These are phyloP conservation scores for Coniferiporia weirii DNA, from an alignment of 1,284 basidiomycete genomes.

Conservation along the genomic window DNA sequence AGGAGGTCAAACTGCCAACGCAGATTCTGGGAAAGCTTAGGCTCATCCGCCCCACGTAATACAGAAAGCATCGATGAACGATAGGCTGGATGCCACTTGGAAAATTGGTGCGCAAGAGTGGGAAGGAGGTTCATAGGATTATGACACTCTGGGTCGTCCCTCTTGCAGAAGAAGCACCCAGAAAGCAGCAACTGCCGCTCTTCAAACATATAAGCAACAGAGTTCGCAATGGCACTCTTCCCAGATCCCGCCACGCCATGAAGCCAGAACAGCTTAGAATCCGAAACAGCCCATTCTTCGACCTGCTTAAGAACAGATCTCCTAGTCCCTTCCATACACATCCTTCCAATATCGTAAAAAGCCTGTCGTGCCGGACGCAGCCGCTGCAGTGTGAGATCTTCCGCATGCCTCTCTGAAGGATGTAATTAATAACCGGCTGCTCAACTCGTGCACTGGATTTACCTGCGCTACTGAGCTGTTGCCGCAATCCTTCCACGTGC, in stretches of 20 bases:
- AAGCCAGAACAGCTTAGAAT: slow-evolving; percentile 29
- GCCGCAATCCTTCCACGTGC: too few species aligned
- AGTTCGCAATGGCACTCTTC: slow-evolving; percentile 30
- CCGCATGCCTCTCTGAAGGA: background rate
- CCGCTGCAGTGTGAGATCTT: background rate
- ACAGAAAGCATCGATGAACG: background rate
- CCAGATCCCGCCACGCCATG: slow-evolving; percentile 19
- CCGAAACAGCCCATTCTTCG: background rate
- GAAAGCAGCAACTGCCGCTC: slow-evolving; percentile 28
- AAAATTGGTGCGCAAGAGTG: background rate
- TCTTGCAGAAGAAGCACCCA: slow-evolving; percentile 16
- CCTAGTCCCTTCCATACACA: slow-evolving; percentile 3
- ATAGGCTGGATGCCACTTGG: background rate
- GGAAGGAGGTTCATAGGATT: background rate
- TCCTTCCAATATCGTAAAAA: background rate
- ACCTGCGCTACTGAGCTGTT: too few species aligned
- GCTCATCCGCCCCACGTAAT: background rate
- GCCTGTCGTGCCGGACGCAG: background rate
- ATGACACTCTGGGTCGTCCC: too few species aligned
- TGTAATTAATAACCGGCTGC: too few species aligned
- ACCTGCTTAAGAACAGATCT: background rate
- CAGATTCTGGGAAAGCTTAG: background rate
- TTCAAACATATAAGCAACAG: slow-evolving; percentile 27
- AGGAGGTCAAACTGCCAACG: background rate
- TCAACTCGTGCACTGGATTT: too few species aligned